A percentile compares a stretch with the other conserved stretches of the same genome.
phyloP scores from a whole-genome alignment of 352 stramenopile genomes.

The Globisporangium alternatum region DNA sequence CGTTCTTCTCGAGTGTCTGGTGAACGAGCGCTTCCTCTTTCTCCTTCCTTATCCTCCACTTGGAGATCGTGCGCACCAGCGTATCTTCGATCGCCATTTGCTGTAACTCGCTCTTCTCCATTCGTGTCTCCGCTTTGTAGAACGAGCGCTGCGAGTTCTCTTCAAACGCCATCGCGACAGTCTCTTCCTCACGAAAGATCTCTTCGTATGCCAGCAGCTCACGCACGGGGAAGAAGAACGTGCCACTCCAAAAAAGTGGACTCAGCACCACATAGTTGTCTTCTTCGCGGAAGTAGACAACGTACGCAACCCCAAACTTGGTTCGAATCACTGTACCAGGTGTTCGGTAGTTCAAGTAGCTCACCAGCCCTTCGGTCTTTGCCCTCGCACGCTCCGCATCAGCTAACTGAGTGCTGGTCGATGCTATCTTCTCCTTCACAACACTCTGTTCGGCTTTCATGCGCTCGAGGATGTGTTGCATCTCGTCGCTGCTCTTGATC shows the following conservation, averaged over 20 bases:
- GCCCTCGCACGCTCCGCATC: slow-evolving; percentile 18
- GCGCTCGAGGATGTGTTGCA: slow-evolving; percentile 40
- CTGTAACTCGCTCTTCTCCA: slow-evolving; percentile 24
- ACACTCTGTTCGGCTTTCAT: slow-evolving; percentile 27
- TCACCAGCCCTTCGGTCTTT: slow-evolving; percentile 26
- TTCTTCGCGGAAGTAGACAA: slow-evolving; percentile 48
- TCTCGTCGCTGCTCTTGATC: slow-evolving; percentile 54
- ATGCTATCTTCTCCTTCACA: slow-evolving; percentile 20
- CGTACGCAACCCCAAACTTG: slow-evolving; percentile 41
- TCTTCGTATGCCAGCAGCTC: slow-evolving; percentile 47
- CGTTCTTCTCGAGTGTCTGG: slow-evolving; percentile 30
- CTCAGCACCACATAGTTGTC: slow-evolving; percentile 51
- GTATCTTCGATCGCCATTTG: slow-evolving; percentile 51
- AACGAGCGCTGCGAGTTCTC: slow-evolving; percentile 28
- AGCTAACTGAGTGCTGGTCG: slow-evolving; percentile 19
- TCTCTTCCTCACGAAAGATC: slow-evolving; percentile 43
- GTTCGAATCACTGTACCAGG: slow-evolving; percentile 39
- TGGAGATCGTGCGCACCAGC: slow-evolving; percentile 27
- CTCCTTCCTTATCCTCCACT: slow-evolving; percentile 42
- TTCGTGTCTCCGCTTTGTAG: slow-evolving; percentile 16
- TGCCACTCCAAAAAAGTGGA: slow-evolving; percentile 44
- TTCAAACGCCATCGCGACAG: slow-evolving; percentile 42
- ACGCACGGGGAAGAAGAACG: slow-evolving; percentile 42
- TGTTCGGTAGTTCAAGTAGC: slow-evolving; percentile 39
- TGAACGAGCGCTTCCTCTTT: slow-evolving; percentile 30